These are phyloP conservation scores for Delonix regia DNA, from an alignment of 306 rosid genomes.

Conservation along the genomic window DNA sequence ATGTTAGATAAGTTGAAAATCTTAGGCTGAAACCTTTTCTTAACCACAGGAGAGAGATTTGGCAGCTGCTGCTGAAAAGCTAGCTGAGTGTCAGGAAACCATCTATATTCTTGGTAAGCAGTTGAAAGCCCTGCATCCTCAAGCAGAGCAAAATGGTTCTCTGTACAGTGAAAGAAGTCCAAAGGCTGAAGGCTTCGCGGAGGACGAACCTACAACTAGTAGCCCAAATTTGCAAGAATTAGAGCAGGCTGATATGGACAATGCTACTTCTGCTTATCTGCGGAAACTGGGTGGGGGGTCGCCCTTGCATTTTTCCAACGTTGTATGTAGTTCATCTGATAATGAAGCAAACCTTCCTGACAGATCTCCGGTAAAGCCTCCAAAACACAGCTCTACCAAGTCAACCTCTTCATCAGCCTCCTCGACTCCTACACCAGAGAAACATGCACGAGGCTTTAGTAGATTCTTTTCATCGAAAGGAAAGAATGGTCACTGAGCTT, in stretches of 20 bases:
- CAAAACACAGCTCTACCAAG: constrained; percentile 74
- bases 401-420: constrained; percentile 79
- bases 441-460: constrained; percentile 79
- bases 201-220: constrained; percentile 57
- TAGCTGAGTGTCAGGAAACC: constrained; percentile 98
- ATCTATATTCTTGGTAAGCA: constrained; percentile 94
- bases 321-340: constrained; percentile 66
- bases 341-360: constrained; percentile 53
- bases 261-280: constrained; percentile 45
- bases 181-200: constrained; percentile 51
- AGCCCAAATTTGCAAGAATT: constrained; percentile 53
- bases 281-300: constrained; percentile 60
- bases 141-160: constrained; percentile 59
- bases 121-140: constrained; percentile 80
- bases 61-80: constrained; percentile 89
- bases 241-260: constrained; percentile 57
- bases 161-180: constrained; percentile 56
- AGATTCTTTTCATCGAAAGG: constrained; percentile 94
- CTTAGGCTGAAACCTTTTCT: constrained; percentile 27
- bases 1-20: constrained; percentile 20
- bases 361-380: constrained; percentile 60
- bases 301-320: constrained; percentile 54
- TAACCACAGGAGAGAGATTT: constrained; percentile 76
- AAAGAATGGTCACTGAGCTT: constrained; percentile 64
- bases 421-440: constrained; percentile 84